These are phyloP conservation scores for Starmerella potacharoeniae DNA, from an alignment of 805 yeast species.

Conservation along the genomic window DNA sequence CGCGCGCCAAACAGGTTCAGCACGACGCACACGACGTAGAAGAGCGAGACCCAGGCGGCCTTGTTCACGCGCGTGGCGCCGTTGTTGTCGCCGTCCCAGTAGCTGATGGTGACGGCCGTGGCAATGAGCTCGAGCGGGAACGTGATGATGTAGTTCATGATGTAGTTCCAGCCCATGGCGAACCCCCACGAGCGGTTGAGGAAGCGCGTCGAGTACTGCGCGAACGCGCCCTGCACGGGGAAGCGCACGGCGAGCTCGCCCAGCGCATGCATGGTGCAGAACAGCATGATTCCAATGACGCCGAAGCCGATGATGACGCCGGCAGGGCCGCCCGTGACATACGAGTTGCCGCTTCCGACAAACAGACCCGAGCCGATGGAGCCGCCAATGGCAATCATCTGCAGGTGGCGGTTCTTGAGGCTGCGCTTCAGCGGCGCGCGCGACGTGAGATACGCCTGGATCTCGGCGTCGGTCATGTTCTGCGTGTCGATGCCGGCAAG, in stretches of 20 bases:
- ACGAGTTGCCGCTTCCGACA: constrained; percentile 41
- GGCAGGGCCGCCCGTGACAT: constrained; percentile 42
- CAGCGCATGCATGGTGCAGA: constrained; percentile 50
- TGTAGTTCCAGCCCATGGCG: constrained; percentile 60
- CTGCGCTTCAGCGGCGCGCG: constrained; percentile 29
- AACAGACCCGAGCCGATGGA: constrained; percentile 71
- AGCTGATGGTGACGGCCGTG: constrained; percentile 43
- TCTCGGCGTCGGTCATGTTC: constrained; percentile 27
- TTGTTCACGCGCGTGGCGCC: constrained; percentile 34
- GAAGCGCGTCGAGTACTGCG: constrained; percentile 45
- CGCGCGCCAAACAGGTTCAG: constrained; percentile 48
- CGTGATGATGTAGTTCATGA: constrained; percentile 47
- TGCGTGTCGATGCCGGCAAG: constrained; percentile 28
- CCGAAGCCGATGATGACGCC: constrained; percentile 49
- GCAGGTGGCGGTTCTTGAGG: constrained; percentile 29
- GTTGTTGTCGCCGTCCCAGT: constrained; percentile 36
- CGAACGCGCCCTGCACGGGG: constrained; percentile 49
- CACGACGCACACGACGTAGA: constrained; percentile 39
- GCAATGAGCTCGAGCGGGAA: constrained; percentile 55
- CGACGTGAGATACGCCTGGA: constrained; percentile 15
- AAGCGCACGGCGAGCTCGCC: constrained; percentile 61
- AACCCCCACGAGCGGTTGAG: constrained; percentile 54
- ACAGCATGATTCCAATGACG: constrained; percentile 52
- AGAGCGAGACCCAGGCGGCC: constrained; percentile 47
- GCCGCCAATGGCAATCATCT: constrained; percentile 71